Conservation (phyloP, 1,284 basidiomycete genomes). For the Leccinum fallax region DNA sequence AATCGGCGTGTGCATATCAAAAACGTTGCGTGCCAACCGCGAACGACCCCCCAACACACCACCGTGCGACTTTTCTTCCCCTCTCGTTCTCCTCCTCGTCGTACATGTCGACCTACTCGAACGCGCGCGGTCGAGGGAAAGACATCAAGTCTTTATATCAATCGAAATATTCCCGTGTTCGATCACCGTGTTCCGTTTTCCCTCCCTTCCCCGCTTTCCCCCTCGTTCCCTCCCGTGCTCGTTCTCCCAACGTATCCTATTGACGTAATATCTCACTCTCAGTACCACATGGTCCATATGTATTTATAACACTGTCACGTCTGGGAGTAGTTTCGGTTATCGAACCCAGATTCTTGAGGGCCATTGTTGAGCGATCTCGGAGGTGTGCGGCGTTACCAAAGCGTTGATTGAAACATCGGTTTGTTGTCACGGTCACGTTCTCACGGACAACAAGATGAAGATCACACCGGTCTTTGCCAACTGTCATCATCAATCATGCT, state of each 20-base stretch:
- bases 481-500: conserved; percentile 36
- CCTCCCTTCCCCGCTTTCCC: background rate
- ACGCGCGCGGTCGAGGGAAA: too few relatives aligned
- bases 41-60: conserved; percentile 11
- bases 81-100: conserved; percentile 10
- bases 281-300: too few relatives aligned
- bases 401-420: background rate
- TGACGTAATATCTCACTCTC: background rate
- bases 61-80: conserved; percentile 33
- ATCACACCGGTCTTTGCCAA: conserved; percentile 15
- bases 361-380: background rate
- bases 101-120: too few relatives aligned
- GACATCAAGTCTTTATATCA: conserved; percentile 14
- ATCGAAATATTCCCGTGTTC: conserved; percentile 28
- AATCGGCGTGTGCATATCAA: conserved; percentile 37
- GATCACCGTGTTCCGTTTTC: conserved; percentile 18
- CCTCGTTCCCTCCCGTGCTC: background rate
- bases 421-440: conserved; percentile 28
- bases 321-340: too few relatives aligned
- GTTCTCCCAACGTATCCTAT: background rate
- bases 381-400: too few relatives aligned
- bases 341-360: too few relatives aligned
- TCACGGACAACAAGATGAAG: conserved; percentile 14
- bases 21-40: conserved; percentile 26
- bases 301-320: too few relatives aligned